Percentiles rank a stretch among this genome's conserved stretches.
Conservation (phyloP, 2,329 filamentous ascomycete species). For the Chrysoporthe cubensis region DNA sequence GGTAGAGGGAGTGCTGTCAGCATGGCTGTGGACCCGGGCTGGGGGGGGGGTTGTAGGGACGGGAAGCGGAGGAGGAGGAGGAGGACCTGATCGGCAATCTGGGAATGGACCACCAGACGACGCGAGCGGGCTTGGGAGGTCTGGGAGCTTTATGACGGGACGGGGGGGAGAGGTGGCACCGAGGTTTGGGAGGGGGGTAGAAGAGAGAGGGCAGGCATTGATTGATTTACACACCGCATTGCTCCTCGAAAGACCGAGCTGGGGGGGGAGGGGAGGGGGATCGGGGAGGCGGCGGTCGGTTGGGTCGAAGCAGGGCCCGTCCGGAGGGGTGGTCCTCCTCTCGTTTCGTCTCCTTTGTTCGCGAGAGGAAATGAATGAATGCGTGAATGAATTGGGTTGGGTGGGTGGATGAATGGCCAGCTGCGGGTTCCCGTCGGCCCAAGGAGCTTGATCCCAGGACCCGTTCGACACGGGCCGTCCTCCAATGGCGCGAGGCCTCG, state of each 20-base stretch:
- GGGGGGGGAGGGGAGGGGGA: slow-evolving; percentile 8
- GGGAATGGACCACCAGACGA: slow-evolving; percentile 11
- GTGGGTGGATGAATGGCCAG: slow-evolving; percentile 4
- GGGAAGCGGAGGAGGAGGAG: slow-evolving; percentile 9
- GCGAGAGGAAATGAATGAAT: neutral
- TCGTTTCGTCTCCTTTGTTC: slow-evolving; percentile 11
- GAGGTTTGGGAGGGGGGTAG: neutral
- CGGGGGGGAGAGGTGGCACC: neutral
- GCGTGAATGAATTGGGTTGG: too few relatives aligned
- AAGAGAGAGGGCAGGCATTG: slow-evolving; percentile 6
- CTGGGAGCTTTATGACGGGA: neutral
- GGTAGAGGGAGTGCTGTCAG: slow-evolving; percentile 31
- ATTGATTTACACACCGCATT: slow-evolving; percentile 29
- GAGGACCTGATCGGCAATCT: slow-evolving; percentile 17
- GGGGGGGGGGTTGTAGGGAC: neutral
- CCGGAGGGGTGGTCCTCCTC: slow-evolving; percentile 18
- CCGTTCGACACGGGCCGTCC: slow-evolving; percentile 9
- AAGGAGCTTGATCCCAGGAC: slow-evolving; percentile 22
- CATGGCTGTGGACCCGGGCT: slow-evolving; percentile 14
- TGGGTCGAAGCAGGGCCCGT: neutral
- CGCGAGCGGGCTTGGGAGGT: neutral
- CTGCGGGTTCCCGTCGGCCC: slow-evolving; percentile 26
- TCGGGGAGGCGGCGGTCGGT: neutral
- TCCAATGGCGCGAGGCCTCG: neutral
- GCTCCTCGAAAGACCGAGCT: slow-evolving; percentile 21